These are phyloP conservation scores for Luffa aegyptiaca DNA, from an alignment of 306 rosid species.

Conservation along the genomic window DNA sequence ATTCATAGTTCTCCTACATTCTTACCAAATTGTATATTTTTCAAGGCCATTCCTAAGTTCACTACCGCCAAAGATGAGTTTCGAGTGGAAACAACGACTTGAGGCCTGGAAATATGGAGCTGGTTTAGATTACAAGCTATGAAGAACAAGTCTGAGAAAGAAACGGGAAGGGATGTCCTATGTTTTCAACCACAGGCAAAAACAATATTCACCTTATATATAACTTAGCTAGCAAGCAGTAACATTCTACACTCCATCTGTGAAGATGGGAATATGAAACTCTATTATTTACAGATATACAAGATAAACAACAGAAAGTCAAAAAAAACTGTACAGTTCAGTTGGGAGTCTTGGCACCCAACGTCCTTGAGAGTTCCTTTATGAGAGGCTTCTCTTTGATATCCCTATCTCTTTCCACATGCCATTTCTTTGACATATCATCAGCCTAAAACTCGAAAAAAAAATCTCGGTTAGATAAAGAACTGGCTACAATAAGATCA, in stretches of 20 bases:
- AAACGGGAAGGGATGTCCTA: neutral
- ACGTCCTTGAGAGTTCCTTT: conserved; percentile 52
- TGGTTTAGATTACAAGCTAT: conserved; percentile 80
- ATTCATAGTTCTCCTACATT: conserved; percentile 1
- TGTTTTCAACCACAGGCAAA: neutral
- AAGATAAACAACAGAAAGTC: neutral
- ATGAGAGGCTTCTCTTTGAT: conserved; percentile 55
- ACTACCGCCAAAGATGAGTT: conserved; percentile 48
- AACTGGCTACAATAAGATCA: conserved; percentile 8
- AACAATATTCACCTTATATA: neutral
- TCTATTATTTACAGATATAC: conserved; percentile 3
- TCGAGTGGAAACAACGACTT: conserved; percentile 61
- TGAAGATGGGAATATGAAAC: neutral
- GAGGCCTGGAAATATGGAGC: conserved; percentile 98
- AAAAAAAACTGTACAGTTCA: conserved; percentile 13
- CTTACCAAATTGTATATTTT: conserved; percentile 8
- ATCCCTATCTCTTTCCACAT: conserved; percentile 39
- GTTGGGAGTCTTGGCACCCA: conserved; percentile 38
- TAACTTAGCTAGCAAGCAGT: neutral
- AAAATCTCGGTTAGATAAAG: neutral
- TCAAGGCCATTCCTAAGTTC: conserved; percentile 45
- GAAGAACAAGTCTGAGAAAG: conserved; percentile 7
- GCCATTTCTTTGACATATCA: conserved; percentile 61
- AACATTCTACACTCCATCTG: neutral
- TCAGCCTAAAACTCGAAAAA: conserved; percentile 49